phyloP scores from a whole-genome alignment of 495 filamentous ascomycete genomes.

The Jackrogersella multiformis region DNA sequence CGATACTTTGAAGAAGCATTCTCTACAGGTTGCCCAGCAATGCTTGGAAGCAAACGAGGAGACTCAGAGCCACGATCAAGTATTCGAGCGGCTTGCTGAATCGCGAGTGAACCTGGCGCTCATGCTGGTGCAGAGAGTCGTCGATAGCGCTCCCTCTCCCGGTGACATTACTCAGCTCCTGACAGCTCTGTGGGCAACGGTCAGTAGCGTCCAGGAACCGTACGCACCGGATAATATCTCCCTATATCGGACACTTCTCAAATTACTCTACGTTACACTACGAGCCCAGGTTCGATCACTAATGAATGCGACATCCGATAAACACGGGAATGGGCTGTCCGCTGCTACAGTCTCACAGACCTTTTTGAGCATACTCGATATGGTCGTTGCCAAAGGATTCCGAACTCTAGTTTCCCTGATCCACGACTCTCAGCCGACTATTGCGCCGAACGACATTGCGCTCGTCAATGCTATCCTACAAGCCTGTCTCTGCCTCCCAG shows the following conservation, averaged over 20 bases:
- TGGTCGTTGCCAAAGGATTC: conserved; percentile 83
- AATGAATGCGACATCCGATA: conserved; percentile 44
- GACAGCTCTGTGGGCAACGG: conserved; percentile 69
- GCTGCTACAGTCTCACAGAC: conserved; percentile 55
- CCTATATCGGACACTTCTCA: conserved; percentile 84
- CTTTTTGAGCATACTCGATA: conserved; percentile 76
- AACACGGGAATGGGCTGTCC: conserved; percentile 49
- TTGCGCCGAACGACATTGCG: conserved; percentile 77
- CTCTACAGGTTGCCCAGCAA: conserved; percentile 71
- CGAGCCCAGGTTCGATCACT: conserved; percentile 59
- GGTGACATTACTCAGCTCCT: conserved; percentile 71
- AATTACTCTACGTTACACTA: conserved; percentile 83
- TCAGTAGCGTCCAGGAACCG: conserved; percentile 68
- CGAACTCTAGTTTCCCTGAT: conserved; percentile 76
- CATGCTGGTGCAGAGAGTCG: conserved; percentile 77
- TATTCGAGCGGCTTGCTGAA: conserved; percentile 76
- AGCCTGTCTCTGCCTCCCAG: conserved; percentile 76
- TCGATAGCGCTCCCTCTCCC: conserved; percentile 67
- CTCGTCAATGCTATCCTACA: conserved; percentile 92
- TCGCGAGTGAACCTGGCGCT: conserved; percentile 78
- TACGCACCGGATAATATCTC: conserved; percentile 69
- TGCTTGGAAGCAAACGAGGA: conserved; percentile 77
- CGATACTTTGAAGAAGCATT: conserved; percentile 68
- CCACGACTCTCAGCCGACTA: conserved; percentile 63
- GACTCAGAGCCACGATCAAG: conserved; percentile 70